Evolutionary conservation across 148 eudicot genomes (phyloP).

Genomic region (Spergularia bocconei): DNA sequence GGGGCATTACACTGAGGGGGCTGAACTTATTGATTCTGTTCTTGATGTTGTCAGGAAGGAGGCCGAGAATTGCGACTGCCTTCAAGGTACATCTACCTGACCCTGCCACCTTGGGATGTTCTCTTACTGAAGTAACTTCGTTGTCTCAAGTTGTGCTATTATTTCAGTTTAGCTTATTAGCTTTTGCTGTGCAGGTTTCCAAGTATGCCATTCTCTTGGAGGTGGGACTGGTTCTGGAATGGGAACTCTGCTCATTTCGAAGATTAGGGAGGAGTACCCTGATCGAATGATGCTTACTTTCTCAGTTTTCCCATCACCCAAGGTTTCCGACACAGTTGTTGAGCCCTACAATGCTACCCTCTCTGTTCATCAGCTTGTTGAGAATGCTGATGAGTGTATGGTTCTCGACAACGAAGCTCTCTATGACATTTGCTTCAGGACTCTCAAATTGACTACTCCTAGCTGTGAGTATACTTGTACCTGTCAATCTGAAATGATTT

Average conservation of each 20-base stretch:
- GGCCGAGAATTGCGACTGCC: slow-evolving; percentile 40
- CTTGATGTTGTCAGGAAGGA: slow-evolving; percentile 39
- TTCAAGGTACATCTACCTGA: slow-evolving; percentile 25
- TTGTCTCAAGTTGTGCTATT: background rate
- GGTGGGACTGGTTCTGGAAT: slow-evolving; percentile 41
- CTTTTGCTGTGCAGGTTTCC: slow-evolving; percentile 25
- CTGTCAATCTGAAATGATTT: too few species aligned
- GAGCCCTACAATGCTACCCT: slow-evolving; percentile 42
- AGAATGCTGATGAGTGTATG: slow-evolving; percentile 43
- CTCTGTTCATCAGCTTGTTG: slow-evolving; percentile 36
- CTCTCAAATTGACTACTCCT: slow-evolving; percentile 37
- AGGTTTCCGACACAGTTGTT: slow-evolving; percentile 38
- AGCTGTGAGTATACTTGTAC: slow-evolving; percentile 28
- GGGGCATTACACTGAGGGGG: slow-evolving; percentile 38
- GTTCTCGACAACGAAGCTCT: slow-evolving; percentile 36
- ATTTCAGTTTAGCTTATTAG: background rate
- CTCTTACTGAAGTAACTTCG: too few species aligned
- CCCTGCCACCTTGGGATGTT: too few species aligned
- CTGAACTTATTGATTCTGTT: slow-evolving; percentile 37
- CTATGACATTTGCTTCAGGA: slow-evolving; percentile 36
- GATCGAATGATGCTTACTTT: slow-evolving; percentile 42
- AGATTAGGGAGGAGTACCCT: slow-evolving; percentile 41
- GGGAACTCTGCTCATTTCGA: slow-evolving; percentile 39
- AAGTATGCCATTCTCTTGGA: slow-evolving; percentile 39
- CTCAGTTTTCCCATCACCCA: slow-evolving; percentile 37